Conservation (phyloP, 2,329 filamentous ascomycete genomes). For the Fusarium sp. region DNA sequence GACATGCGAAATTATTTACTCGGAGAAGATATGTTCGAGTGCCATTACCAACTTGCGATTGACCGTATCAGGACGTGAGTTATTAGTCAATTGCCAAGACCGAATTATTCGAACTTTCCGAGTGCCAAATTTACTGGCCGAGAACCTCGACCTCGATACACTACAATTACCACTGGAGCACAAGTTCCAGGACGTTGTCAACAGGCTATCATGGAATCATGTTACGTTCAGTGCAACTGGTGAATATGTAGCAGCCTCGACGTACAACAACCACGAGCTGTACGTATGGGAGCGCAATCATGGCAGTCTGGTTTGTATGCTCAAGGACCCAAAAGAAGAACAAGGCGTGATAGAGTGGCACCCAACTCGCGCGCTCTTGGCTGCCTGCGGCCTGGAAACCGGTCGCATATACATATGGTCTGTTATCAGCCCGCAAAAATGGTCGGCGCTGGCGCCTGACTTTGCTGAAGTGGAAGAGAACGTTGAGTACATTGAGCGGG, state of each 20-base stretch:
- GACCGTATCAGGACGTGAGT: constrained; percentile 81
- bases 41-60: constrained; percentile 90
- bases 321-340: constrained; percentile 97
- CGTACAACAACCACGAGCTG: constrained; percentile 98
- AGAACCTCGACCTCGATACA: constrained; percentile 81
- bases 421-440: constrained; percentile 92
- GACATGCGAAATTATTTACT: constrained; percentile 86
- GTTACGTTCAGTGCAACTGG: constrained; percentile 94
- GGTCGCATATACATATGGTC: constrained; percentile 97
- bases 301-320: constrained; percentile 93
- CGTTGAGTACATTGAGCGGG: constrained; percentile 92
- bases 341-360: constrained; percentile 98
- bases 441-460: constrained; percentile 96
- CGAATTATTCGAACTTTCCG: constrained; percentile 93
- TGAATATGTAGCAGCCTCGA: constrained; percentile 95
- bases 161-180: constrained; percentile 93
- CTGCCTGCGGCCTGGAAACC: constrained; percentile 91
- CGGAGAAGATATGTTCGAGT: constrained; percentile 85
- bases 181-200: constrained; percentile 98
- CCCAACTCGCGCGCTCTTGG: constrained; percentile 85
- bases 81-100: constrained; percentile 93
- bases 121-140: constrained; percentile 78
- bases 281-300: constrained; percentile 98
- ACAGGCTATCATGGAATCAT: constrained; percentile 94
- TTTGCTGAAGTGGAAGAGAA: constrained; percentile 99